Evolutionary conservation across 306 rosid species (phyloP).

Genomic region (Corylus americana): DNA sequence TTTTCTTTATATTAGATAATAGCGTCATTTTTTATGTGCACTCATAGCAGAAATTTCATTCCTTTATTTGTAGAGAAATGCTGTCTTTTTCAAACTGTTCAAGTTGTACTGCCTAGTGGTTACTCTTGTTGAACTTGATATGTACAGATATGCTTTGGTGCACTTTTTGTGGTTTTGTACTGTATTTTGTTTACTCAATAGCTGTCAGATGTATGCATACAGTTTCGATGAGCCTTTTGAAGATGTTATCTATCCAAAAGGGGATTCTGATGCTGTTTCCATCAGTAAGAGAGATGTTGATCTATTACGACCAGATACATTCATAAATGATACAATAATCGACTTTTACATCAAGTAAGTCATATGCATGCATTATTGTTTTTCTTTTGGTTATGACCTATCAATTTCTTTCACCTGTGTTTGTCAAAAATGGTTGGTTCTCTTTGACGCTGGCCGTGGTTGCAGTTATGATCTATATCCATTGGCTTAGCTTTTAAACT

Average conservation of each 20-base stretch:
- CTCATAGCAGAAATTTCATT: neutral
- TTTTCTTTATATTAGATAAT: neutral
- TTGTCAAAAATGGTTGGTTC: neutral
- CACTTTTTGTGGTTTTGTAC: neutral
- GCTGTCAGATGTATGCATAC: constrained; percentile 36
- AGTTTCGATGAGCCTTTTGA: constrained; percentile 81
- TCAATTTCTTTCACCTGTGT: neutral
- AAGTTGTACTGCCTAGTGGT: neutral
- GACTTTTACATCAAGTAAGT: constrained; percentile 95
- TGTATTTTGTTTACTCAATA: constrained; percentile 3
- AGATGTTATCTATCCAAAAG: constrained; percentile 86
- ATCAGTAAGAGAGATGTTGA: constrained; percentile 91
- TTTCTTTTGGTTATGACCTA: constrained; percentile 13
- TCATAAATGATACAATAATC: constrained; percentile 83
- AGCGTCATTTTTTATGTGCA: neutral
- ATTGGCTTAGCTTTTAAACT: neutral
- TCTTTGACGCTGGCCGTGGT: neutral
- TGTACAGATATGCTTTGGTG: neutral
- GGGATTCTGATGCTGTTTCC: constrained; percentile 92
- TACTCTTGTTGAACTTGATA: neutral
- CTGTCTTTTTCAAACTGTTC: neutral
- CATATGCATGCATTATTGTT: neutral
- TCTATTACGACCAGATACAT: constrained; percentile 92
- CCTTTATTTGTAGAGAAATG: neutral
- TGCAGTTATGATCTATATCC: neutral